Percentiles rank a stretch among this genome's conserved stretches.
Evolutionary conservation across 192 early-diverging fungal species (phyloP).

Genomic region (Backusella tuberculispora): DNA sequence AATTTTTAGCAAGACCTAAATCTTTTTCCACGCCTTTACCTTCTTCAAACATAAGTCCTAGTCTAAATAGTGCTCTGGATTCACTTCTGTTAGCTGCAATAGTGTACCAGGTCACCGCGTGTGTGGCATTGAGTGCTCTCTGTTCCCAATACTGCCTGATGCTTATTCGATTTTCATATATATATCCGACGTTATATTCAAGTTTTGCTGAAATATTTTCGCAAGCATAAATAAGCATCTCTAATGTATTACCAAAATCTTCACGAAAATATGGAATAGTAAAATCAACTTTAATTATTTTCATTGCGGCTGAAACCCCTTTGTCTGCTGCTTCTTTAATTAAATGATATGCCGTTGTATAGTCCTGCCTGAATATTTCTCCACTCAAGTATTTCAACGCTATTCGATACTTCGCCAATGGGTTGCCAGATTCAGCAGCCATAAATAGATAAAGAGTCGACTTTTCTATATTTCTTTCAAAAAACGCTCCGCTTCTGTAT

Average conservation of each 20-base stretch:
- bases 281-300: neutral
- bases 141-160: neutral
- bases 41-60: neutral
- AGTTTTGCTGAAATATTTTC: neutral
- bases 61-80: neutral
- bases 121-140: neutral
- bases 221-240: neutral
- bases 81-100: neutral
- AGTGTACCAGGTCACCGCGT: neutral
- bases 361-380: neutral
- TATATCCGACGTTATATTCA: neutral
- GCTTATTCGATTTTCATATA: neutral
- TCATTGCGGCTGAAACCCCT: neutral
- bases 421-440: neutral
- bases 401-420: neutral
- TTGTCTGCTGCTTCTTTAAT: neutral
- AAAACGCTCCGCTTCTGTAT: neutral
- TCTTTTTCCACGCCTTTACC: neutral
- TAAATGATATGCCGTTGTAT: neutral
- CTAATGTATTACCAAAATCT: neutral
- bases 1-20: neutral
- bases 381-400: neutral
- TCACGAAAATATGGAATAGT: neutral
- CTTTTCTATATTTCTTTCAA: neutral
- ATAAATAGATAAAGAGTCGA: neutral